Base-by-base conservation (phyloP, 1,284 basidiomycete species). In the Pascua guehoae region DNA sequence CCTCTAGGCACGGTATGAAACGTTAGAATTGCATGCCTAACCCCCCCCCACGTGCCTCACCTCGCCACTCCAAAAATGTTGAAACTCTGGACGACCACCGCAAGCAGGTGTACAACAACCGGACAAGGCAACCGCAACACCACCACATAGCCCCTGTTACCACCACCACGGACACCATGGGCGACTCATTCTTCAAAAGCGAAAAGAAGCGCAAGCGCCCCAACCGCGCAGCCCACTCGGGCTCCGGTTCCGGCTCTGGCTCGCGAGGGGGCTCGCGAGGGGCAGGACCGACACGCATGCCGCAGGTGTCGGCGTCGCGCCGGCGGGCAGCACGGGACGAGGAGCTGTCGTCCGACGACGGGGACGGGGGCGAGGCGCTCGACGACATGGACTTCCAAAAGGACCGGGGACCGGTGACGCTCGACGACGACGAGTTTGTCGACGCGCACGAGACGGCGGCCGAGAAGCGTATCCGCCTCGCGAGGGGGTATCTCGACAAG, bases 381-480 rank as follows among this genome's bases (percentile, higher is more conserved):
- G 89, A 91, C 66, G 86, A 88, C 72, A 81, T 92, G 80, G 88
- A 93, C 70, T 78, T 93, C 50, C 56, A 57, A 56, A 79, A 84
- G 45, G 83, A 78, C 12, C 52, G 69, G 40, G 49, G 53, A 18
- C 61, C 68, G 32, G 78, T 80, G 17, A 84, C 84, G 58, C 82
- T 81, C 47, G 87, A 85, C 67, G 89, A 91, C 51, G 91, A 92
- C 67, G 86, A 91, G 60, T 60, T 69, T 46, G 66, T 73, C 9
- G 69, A 75, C 64, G 84, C 86, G 60, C 83, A 87, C 65, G 91
- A 98, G 80, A 98, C 94, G 1, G 91, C 93, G 0, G 93, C 92
- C 0, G 87, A 95, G 81, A 98, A 98, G 76, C 80, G 95, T 57
- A 81, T 98, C 12, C 80, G 96, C 57, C 79, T 98, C 32, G 94